Evolutionary conservation across 106 monocot species (phyloP).

Genomic region (Acorus calamus): DNA sequence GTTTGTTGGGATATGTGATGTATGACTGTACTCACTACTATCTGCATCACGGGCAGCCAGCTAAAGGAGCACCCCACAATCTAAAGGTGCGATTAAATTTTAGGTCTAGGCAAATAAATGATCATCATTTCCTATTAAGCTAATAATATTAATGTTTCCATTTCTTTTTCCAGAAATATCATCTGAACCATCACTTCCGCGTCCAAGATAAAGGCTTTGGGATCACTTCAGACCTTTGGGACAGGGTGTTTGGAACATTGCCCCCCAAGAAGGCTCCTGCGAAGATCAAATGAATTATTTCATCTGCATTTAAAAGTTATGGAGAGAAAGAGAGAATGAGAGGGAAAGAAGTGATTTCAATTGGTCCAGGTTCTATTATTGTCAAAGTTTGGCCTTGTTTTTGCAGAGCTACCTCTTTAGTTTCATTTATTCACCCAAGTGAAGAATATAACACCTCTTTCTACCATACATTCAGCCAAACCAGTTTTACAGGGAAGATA

Average conservation of each 20-base stretch:
- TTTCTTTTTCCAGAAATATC: slow-evolving; percentile 48
- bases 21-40: slow-evolving; percentile 98
- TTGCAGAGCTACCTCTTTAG: too few relatives aligned
- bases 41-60: slow-evolving; percentile 78
- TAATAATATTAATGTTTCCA: neutral
- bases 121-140: neutral
- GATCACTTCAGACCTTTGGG: slow-evolving; percentile 82
- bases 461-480: too few relatives aligned
- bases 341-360: too few relatives aligned
- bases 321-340: too few relatives aligned
- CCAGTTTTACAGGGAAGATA: too few relatives aligned
- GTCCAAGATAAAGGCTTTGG: slow-evolving; percentile 65
- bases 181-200: slow-evolving; percentile 88
- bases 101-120: neutral
- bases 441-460: too few relatives aligned
- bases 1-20: slow-evolving; percentile 77
- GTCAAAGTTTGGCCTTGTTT: too few relatives aligned
- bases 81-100: slow-evolving; percentile 41
- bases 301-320: too few relatives aligned
- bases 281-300: slow-evolving; percentile 16
- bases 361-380: too few relatives aligned
- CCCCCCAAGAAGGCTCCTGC: slow-evolving; percentile 31
- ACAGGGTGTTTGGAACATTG: slow-evolving; percentile 56
- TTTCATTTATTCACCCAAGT: too few relatives aligned
- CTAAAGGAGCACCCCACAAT: slow-evolving; percentile 32